Evolutionary conservation across 2,329 filamentous ascomycete species (phyloP).

Genomic region (Lasiodiplodia hormozganensis): DNA sequence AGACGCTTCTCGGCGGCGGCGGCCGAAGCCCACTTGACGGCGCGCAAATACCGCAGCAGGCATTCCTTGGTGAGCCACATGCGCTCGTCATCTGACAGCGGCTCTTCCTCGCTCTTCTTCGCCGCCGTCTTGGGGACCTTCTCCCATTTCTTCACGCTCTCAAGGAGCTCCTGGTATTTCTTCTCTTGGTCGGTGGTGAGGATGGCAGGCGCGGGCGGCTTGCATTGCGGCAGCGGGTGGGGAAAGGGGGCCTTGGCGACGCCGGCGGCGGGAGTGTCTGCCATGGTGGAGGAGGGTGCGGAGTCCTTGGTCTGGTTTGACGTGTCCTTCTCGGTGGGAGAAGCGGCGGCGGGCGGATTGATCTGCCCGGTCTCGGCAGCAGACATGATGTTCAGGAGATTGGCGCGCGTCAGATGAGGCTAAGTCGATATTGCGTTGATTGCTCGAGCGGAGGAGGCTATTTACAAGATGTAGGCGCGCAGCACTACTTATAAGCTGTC

Average conservation of each 20-base stretch:
- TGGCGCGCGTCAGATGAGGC: constrained; percentile 23
- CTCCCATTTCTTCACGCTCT: constrained; percentile 73
- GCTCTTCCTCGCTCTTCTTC: constrained; percentile 63
- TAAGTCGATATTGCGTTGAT: constrained; percentile 14
- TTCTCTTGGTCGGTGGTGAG: constrained; percentile 78
- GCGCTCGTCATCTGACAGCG: constrained; percentile 79
- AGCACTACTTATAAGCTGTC: not conserved
- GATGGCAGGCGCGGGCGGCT: constrained; percentile 61
- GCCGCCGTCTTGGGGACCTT: constrained; percentile 70
- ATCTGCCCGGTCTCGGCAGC: constrained; percentile 29
- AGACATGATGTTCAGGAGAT: constrained; percentile 29
- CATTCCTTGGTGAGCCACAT: constrained; percentile 94
- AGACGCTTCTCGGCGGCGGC: constrained; percentile 80
- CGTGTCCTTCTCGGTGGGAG: constrained; percentile 18
- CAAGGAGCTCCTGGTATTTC: constrained; percentile 82
- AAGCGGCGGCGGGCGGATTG: constrained; percentile 2
- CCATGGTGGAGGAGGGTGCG: constrained; percentile 7
- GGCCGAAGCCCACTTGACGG: constrained; percentile 82
- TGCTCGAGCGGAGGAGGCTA: constrained; percentile 17
- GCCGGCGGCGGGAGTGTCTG: constrained; percentile 13
- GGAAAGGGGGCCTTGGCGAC: constrained; percentile 41
- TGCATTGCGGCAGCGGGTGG: constrained; percentile 56
- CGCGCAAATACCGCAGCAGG: constrained; percentile 88
- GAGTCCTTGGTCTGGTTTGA: constrained; percentile 14
- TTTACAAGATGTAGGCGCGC: not conserved